Evolutionary conservation across 306 rosid species (phyloP).

Genomic region (Vigna mungo): DNA sequence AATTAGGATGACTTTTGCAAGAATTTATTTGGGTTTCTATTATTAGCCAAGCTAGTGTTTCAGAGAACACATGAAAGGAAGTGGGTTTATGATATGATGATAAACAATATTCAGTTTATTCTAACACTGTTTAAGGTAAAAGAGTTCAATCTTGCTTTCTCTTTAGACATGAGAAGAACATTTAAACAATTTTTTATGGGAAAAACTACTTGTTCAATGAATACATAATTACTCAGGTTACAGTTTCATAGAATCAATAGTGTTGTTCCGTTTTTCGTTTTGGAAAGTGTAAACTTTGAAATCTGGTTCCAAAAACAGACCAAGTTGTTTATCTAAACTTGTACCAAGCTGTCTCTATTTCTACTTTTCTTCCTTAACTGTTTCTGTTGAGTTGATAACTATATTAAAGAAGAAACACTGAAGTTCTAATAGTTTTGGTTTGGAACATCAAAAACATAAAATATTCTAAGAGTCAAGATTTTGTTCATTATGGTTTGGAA

Average conservation of each 20-base stretch:
- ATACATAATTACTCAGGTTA: not conserved
- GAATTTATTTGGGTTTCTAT: not conserved
- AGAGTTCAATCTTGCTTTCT: not conserved
- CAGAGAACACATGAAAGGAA: not conserved
- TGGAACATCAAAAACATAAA: constrained; percentile 1
- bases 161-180: not conserved
- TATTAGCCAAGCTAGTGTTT: not conserved
- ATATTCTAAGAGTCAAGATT: not conserved
- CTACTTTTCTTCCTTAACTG: not conserved
- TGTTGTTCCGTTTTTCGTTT: too few species aligned
- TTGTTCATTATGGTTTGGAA: not conserved
- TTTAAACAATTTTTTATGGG: not conserved
- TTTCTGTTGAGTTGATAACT: not conserved
- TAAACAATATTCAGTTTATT: not conserved
- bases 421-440: not conserved
- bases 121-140: not conserved
- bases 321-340: not conserved
- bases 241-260: not conserved
- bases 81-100: not conserved
- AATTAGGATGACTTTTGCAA: not conserved
- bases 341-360: not conserved
- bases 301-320: not conserved
- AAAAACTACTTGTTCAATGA: not conserved
- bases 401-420: not conserved
- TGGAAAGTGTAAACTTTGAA: not conserved